Evolutionary conservation across 106 monocot species (phyloP).

Genomic region (Dendrobium nobile): DNA sequence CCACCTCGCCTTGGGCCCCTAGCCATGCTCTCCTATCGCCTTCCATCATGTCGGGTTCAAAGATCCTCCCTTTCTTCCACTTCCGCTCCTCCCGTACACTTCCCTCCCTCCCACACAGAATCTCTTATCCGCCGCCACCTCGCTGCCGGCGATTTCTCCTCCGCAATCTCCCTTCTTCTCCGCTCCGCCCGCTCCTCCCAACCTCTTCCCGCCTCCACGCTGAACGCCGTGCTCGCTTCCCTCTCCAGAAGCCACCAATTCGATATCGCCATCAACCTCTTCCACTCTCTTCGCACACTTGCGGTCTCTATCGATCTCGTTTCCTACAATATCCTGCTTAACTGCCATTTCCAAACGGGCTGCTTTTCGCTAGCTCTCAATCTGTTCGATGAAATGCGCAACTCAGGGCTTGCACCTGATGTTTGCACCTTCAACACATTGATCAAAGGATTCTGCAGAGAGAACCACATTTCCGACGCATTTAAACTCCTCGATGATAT

Average conservation of each 20-base stretch:
- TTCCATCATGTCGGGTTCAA: background rate
- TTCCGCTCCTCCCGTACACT: background rate
- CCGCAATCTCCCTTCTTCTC: conserved; percentile 14
- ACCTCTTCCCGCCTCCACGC: conserved; percentile 10
- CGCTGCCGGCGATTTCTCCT: conserved; percentile 7
- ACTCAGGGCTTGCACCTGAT: background rate
- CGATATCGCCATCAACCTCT: conserved; percentile 13
- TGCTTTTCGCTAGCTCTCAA: conserved; percentile 18
- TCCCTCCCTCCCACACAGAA: background rate
- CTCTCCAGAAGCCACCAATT: conserved; percentile 14
- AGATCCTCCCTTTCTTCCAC: background rate
- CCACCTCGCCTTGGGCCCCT: background rate
- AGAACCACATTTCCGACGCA: conserved; percentile 13
- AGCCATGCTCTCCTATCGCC: background rate
- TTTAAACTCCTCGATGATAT: conserved; percentile 13
- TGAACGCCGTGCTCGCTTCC: conserved; percentile 18
- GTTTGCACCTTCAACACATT: conserved; percentile 26
- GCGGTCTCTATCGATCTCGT: conserved; percentile 9
- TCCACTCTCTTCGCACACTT: conserved; percentile 10
- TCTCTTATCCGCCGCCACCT: conserved; percentile 14
- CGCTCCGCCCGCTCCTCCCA: background rate
- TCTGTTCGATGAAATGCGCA: conserved; percentile 32
- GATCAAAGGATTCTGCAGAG: conserved; percentile 26
- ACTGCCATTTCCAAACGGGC: conserved; percentile 12
- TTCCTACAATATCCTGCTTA: conserved; percentile 23